Evolutionary conservation across 148 eudicot genomes (phyloP), one percentile per base, ranked within the genome.

Genomic region (Nyssa sinensis): DNA sequence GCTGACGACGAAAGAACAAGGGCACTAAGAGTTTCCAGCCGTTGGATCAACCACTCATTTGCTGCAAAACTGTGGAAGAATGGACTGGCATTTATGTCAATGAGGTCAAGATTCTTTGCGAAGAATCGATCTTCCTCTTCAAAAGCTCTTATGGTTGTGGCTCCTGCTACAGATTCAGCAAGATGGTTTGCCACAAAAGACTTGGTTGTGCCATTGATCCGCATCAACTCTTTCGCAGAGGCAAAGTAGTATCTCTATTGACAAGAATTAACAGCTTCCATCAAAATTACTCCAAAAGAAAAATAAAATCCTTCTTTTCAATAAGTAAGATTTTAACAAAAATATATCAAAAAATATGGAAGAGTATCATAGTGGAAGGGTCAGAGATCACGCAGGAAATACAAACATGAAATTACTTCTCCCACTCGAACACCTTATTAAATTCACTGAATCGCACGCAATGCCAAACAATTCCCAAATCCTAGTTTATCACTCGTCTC

Each of bases 201-300:
- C 66, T 91, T 91, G 34, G 90, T 91, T 53, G 96, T 91, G 33
- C 96, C 96, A 76, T 91, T 91, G 62, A 91, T 84, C 78, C 96
- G 81, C 96, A 91, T 88, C 81, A 91, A 60, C 77, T 83, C 90
- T 81, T 88, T 91, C 12, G 96, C 96, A 28, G 92, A 83, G 8
- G 86, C 71, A 66, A 75, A 88, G 77, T 91, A 91, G 81, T 91
- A 88, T 66, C 80, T 88, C 96, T 91, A 80, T 80, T 16, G 2
- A 39, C 2, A 14, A 39, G 53, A 24, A 3, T 33, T 5, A 76
- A 60, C 78, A 29, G 41, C 13, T 33, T 71, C 16, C 16, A 44
- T 13, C 2, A 27, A 33, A 41, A 73, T n/a, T n/a, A n/a, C n/a
- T n/a, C n/a, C n/a, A n/a, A n/a, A n/a, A n/a, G n/a, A n/a, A n/a